A percentile compares a stretch with the other conserved stretches of the same genome.
These are phyloP conservation scores for Fusarium sp. DNA, from an alignment of 2,329 filamentous ascomycete genomes.

Conservation along the genomic window DNA sequence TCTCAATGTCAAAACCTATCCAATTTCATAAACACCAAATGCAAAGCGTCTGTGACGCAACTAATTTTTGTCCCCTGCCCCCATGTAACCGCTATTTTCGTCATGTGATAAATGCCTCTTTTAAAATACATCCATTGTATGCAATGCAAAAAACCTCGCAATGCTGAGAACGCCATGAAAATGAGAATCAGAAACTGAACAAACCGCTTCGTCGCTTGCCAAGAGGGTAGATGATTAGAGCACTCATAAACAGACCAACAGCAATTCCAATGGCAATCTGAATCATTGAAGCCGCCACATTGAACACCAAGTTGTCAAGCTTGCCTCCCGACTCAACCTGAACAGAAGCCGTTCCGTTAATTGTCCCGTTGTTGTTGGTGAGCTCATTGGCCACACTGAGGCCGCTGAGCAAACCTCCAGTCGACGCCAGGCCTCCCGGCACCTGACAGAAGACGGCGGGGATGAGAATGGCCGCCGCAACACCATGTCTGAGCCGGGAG, in stretches of 20 bases:
- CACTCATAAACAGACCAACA: conserved; percentile 62
- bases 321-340: conserved; percentile 32
- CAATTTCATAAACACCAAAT: conserved; percentile 8
- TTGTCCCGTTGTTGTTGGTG: conserved; percentile 50
- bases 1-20: not conserved
- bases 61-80: not conserved
- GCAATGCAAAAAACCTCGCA: conserved; percentile 2
- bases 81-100: not conserved
- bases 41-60: conserved; percentile 2
- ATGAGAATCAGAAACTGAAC: conserved; percentile 57
- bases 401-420: conserved; percentile 60
- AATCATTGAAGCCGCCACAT: conserved; percentile 63
- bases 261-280: conserved; percentile 66
- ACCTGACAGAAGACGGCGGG: conserved; percentile 63
- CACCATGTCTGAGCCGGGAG: conserved; percentile 68
- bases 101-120: not conserved
- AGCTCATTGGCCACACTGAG: conserved; percentile 58
- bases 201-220: conserved; percentile 63
- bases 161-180: conserved; percentile 14
- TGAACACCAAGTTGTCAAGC: conserved; percentile 56
- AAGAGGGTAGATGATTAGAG: conserved; percentile 61
- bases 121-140: not conserved
- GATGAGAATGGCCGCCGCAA: conserved; percentile 60
- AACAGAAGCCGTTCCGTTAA: conserved; percentile 52
- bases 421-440: conserved; percentile 60